Base-by-base conservation (phyloP, 2,329 filamentous ascomycete species). In the Verticillium zaregamsianum region DNA sequence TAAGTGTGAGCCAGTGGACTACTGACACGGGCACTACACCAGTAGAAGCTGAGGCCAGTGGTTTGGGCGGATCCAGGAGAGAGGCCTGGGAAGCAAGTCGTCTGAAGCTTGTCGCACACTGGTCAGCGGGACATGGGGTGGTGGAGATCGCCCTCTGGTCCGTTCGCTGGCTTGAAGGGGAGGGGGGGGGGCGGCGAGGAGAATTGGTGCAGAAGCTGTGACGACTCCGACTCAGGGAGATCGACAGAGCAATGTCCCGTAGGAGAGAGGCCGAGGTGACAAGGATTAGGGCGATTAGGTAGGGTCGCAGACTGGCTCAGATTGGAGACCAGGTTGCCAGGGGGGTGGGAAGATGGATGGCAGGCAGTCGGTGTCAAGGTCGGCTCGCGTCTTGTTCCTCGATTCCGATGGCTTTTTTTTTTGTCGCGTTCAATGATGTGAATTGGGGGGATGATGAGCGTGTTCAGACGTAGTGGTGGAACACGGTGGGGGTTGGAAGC, bases 161-260 rank as follows among this genome's bases (percentile, higher is more conserved):
- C 68, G 68, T 69, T 66, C 70, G 68, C 58, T 66, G 61, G 25
- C 25, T 28, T 32, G 58, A 31, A 17, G 31, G 52, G 52, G 28
- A 14, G 40, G 58, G 58, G 58, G 31, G 58, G 40, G 25, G n/a
- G 52, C 32, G 28, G 11, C 31, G n/a, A 59, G 31, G 20, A 52
- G 20, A 12, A 52, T n/a, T 59, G 58, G 37, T 59, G 68, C 64
- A 52, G 65, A 68, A 73, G 73, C 76, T 80, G 79, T 82, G 81
- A 83, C 79, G 79, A 81, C 76, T 79, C 74, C 76, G 75, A 78
- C 73, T 69, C 77, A 76, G 72, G 78, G 74, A 76, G 82, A 85
- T 85, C 82, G 81, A 79, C 82, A 79, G 71, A 72, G 75, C 76
- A 77, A 79, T 81, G 76, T 81, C 79, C 79, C 77, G 76, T 78